A percentile compares a stretch with the other conserved stretches of the same genome.
phyloP scores from a whole-genome alignment of 495 filamentous ascomycete species.

The Thermochaetoides thermophila region DNA sequence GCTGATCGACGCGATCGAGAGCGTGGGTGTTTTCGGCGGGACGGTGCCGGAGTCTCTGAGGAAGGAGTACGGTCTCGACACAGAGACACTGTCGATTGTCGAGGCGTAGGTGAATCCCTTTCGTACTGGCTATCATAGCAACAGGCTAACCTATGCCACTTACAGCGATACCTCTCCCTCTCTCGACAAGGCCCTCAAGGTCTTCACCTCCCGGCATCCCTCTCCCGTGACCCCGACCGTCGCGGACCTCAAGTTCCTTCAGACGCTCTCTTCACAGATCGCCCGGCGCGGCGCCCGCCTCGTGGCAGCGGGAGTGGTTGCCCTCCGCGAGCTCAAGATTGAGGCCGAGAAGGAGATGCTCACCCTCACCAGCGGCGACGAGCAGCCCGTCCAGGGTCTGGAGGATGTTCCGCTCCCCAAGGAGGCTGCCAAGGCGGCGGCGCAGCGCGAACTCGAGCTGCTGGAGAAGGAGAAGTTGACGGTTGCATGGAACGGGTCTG shows the following conservation, averaged over 20 bases:
- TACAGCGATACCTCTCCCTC: slow-evolving; percentile 22
- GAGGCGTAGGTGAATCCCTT: slow-evolving; percentile 32
- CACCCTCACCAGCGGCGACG: too few relatives aligned
- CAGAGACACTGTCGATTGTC: slow-evolving; percentile 43
- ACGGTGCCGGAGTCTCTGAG: slow-evolving; percentile 36
- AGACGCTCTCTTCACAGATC: slow-evolving; percentile 38
- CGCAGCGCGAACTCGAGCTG: slow-evolving; percentile 14
- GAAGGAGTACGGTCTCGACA: slow-evolving; percentile 44
- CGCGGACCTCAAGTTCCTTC: slow-evolving; percentile 38
- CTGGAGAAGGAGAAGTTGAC: slow-evolving; percentile 16
- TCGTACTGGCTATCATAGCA: not conserved
- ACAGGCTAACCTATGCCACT: slow-evolving; percentile 4
- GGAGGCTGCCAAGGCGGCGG: slow-evolving; percentile 2
- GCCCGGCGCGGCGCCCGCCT: slow-evolving; percentile 47
- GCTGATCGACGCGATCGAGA: slow-evolving; percentile 46
- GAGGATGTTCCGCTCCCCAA: not conserved
- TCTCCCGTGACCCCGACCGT: slow-evolving; percentile 22
- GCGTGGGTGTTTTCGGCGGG: slow-evolving; percentile 40
- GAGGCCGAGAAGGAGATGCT: slow-evolving; percentile 26
- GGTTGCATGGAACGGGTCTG: slow-evolving; percentile 49
- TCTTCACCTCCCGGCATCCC: slow-evolving; percentile 32
- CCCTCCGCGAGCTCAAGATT: slow-evolving; percentile 43
- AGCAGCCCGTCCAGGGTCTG: too few relatives aligned
- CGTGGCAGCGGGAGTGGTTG: slow-evolving; percentile 46
- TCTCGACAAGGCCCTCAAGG: slow-evolving; percentile 16